Percentiles rank a stretch among this genome's conserved stretches.
Conservation (phyloP, 768 basidiomycete genomes). For the Rickenella mellea region DNA sequence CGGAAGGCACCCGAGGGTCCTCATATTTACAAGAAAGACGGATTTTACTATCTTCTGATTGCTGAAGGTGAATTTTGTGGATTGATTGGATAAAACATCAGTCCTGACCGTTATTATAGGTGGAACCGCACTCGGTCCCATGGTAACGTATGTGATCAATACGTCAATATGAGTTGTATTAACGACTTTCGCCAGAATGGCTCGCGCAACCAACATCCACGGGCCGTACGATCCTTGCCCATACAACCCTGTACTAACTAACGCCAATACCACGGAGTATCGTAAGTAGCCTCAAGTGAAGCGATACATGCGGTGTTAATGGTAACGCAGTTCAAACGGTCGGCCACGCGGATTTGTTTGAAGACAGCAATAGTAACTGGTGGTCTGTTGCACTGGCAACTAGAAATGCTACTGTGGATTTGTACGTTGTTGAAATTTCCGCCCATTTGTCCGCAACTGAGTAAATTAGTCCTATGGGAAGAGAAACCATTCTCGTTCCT, state of each 20-base stretch:
- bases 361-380: constrained; percentile 23
- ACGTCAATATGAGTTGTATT: constrained; percentile 4
- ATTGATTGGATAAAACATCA: too few species aligned
- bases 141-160: neutral
- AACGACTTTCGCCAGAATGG: constrained; percentile 13
- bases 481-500: constrained; percentile 27
- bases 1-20: constrained; percentile 16
- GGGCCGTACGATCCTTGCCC: constrained; percentile 18
- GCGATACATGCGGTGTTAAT: neutral
- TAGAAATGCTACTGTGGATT: constrained; percentile 1
- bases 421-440: neutral
- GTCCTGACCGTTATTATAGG: constrained; percentile 9
- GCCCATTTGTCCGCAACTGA: neutral
- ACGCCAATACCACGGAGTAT: constrained; percentile 12
- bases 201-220: constrained; percentile 18
- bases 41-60: constrained; percentile 24
- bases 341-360: constrained; percentile 28
- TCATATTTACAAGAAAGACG: constrained; percentile 16
- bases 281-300: neutral
- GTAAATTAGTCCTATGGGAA: constrained; percentile 20
- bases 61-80: constrained; percentile 28
- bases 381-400: constrained; percentile 17
- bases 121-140: neutral
- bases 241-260: constrained; percentile 18
- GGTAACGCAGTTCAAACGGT: constrained; percentile 22